Conservation (phyloP, 176 grass and related monocot genomes). For the Chloris gayana region DNA sequence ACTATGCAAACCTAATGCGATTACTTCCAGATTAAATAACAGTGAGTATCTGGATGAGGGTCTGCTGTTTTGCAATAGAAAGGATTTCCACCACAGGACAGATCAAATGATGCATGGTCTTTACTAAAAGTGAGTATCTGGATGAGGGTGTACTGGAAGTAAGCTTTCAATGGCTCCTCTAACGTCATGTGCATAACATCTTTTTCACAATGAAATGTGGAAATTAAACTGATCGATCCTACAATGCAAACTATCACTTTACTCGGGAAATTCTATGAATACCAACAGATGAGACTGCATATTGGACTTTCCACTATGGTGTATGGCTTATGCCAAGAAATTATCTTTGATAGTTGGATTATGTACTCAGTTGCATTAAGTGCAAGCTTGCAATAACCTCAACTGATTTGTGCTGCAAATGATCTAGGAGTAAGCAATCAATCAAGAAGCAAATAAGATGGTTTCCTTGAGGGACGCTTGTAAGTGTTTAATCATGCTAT, state of each 20-base stretch:
- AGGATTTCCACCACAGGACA: constrained; percentile 4
- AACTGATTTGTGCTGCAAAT: constrained; percentile 8
- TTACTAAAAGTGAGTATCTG: background rate
- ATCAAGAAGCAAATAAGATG: constrained; percentile 10
- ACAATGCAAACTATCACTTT: background rate
- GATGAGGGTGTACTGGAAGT: too few species aligned
- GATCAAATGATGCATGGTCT: background rate
- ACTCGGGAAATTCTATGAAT: constrained; percentile 2
- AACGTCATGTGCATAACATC: background rate
- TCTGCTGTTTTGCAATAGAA: background rate
- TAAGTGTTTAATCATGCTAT: background rate
- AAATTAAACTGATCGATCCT: background rate
- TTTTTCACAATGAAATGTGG: background rate
- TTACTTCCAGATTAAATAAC: constrained; percentile 13
- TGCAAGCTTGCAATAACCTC: background rate
- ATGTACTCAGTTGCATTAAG: background rate
- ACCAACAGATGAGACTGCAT: background rate
- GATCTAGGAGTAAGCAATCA: background rate
- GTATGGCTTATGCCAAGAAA: background rate
- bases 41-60: background rate
- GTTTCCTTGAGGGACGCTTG: background rate
- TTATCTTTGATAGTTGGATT: background rate
- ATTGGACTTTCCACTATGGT: background rate
- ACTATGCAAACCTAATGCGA: background rate
- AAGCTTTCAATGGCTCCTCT: background rate